Conservation (phyloP, 805 yeast species). For the Kodamaea hsintzibuensis region DNA sequence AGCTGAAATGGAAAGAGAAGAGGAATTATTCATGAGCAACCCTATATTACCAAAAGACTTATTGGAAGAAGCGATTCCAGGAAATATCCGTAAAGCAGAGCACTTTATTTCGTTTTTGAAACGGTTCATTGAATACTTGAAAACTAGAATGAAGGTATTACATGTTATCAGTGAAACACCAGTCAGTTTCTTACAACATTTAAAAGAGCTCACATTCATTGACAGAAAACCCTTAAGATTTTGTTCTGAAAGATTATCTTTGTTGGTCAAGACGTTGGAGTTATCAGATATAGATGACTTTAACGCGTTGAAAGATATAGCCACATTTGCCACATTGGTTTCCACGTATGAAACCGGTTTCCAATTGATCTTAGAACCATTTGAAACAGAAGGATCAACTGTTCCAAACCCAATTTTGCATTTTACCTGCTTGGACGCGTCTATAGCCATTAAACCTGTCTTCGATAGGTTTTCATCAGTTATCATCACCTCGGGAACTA, state of each 20-base stretch:
- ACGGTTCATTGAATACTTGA: constrained; percentile 89
- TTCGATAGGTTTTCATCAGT: constrained; percentile 92
- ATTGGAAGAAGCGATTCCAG: constrained; percentile 92
- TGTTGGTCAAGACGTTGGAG: constrained; percentile 87
- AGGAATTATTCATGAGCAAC: constrained; percentile 76
- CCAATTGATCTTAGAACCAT: constrained; percentile 89
- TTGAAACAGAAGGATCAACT: constrained; percentile 87
- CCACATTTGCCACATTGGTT: constrained; percentile 93
- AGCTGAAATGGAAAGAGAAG: constrained; percentile 62
- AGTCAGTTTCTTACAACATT: constrained; percentile 83
- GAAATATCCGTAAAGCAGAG: constrained; percentile 95
- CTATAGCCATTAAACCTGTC: constrained; percentile 95
- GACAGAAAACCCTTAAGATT: constrained; percentile 89
- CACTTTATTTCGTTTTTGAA: constrained; percentile 93
- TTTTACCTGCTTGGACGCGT: constrained; percentile 94
- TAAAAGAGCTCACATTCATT: constrained; percentile 89
- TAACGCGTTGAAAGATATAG: constrained; percentile 90
- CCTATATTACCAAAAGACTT: constrained; percentile 87
- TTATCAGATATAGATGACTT: constrained; percentile 87
- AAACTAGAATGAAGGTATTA: constrained; percentile 95
- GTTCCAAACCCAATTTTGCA: constrained; percentile 96
- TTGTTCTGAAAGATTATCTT: constrained; percentile 87
- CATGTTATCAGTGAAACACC: constrained; percentile 99
- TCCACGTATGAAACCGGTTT: constrained; percentile 95
- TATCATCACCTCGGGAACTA: constrained; percentile 95